Percentiles rank a stretch among this genome's conserved stretches.
Evolutionary conservation across 2,329 filamentous ascomycete species (phyloP).

Genomic region (Atkinsonella hypoxylon): DNA sequence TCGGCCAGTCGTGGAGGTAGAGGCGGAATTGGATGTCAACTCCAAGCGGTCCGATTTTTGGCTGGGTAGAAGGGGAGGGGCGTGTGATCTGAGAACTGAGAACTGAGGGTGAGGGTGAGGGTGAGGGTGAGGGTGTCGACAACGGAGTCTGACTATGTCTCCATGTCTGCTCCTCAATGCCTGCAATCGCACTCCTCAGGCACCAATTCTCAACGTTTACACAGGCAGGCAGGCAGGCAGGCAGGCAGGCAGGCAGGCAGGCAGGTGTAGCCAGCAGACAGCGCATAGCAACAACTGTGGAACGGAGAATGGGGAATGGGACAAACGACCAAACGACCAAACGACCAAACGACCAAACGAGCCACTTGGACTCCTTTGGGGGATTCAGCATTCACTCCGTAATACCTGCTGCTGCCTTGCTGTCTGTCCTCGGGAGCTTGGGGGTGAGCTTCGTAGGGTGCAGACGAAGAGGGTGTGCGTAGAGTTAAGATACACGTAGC

Average conservation of each 20-base stretch:
- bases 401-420: too few species aligned
- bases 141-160: too few species aligned
- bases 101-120: background rate
- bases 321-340: background rate
- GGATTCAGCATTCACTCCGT: background rate
- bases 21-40: background rate
- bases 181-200: background rate
- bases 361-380: background rate
- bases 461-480: background rate
- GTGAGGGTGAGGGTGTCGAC: background rate
- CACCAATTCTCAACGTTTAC: background rate
- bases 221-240: background rate
- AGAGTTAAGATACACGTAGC: too few species aligned
- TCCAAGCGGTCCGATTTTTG: background rate
- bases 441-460: background rate
- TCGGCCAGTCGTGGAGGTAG: constrained; percentile 1
- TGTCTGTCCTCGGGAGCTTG: too few species aligned
- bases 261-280: background rate
- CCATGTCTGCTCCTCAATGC: background rate
- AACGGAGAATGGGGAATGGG: background rate
- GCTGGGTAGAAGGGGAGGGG: background rate
- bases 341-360: background rate
- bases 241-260: background rate
- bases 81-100: too few species aligned
- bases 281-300: background rate